Conservation (phyloP, 1,284 basidiomycete genomes). For the Naganishia sp. region DNA sequence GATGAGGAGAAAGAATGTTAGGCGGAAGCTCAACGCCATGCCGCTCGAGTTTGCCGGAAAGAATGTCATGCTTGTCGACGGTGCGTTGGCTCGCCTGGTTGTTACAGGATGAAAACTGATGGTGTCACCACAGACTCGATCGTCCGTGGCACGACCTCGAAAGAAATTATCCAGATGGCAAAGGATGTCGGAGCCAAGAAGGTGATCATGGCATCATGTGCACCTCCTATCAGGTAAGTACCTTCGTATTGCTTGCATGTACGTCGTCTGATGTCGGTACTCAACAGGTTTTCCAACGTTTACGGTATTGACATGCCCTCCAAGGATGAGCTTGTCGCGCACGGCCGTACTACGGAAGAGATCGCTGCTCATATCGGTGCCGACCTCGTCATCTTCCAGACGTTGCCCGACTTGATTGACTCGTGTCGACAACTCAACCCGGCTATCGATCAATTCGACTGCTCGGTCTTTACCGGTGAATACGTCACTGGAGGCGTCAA, state of each 20-base stretch:
- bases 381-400: slow-evolving; percentile 96
- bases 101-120: slow-evolving; percentile 2
- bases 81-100: slow-evolving; percentile 55
- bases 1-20: slow-evolving; percentile 91
- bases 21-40: slow-evolving; percentile 97
- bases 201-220: slow-evolving; percentile 95
- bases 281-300: slow-evolving; percentile 74
- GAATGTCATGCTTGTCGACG: slow-evolving; percentile 94
- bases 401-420: slow-evolving; percentile 81
- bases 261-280: neutral
- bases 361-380: slow-evolving; percentile 88
- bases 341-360: slow-evolving; percentile 72
- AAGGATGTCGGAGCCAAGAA: slow-evolving; percentile 98
- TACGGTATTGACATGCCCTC: slow-evolving; percentile 99
- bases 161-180: slow-evolving; percentile 99
- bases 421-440: slow-evolving; percentile 89
- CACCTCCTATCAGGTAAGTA: slow-evolving; percentile 82
- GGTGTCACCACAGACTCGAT: slow-evolving; percentile 73
- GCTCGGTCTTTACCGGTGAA: slow-evolving; percentile 95
- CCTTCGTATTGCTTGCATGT: neutral
- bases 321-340: slow-evolving; percentile 86
- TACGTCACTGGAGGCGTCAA: slow-evolving; percentile 97
- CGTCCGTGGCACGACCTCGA: slow-evolving; percentile 96
- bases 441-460: slow-evolving; percentile 79
- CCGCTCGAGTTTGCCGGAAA: slow-evolving; percentile 94